Evolutionary conservation across 768 basidiomycete genomes (phyloP).

Genomic region (Mycena amicta): DNA sequence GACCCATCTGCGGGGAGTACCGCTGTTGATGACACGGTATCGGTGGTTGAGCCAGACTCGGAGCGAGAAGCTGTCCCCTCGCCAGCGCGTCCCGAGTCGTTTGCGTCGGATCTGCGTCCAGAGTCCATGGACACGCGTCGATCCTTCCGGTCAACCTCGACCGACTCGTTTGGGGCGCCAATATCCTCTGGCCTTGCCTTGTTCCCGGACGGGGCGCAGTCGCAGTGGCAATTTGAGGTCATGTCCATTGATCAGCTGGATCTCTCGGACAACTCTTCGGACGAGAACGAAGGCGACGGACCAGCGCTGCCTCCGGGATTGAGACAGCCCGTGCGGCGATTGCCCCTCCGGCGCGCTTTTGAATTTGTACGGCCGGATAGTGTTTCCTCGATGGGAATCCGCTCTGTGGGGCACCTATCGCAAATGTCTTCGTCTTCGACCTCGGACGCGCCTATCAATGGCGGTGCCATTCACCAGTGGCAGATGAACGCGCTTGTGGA

Average conservation of each 20-base stretch:
- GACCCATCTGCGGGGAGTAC: background rate
- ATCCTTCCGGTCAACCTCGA: constrained; percentile 49
- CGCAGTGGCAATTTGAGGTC: constrained; percentile 68
- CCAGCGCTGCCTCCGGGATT: constrained; percentile 54
- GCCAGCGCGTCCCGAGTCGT: constrained; percentile 27
- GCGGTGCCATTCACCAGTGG: constrained; percentile 71
- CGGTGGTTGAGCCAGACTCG: background rate
- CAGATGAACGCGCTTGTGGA: constrained; percentile 80
- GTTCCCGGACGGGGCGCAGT: constrained; percentile 39
- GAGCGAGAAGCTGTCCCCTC: background rate
- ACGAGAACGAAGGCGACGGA: constrained; percentile 34
- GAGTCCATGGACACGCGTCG: constrained; percentile 1
- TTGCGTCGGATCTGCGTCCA: constrained; percentile 1
- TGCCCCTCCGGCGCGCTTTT: constrained; percentile 79
- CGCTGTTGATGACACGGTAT: background rate
- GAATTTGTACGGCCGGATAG: constrained; percentile 78
- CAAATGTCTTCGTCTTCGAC: constrained; percentile 45
- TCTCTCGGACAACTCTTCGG: constrained; percentile 76
- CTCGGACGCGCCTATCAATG: constrained; percentile 40
- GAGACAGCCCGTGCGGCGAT: constrained; percentile 53
- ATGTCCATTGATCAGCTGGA: constrained; percentile 81
- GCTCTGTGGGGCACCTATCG: constrained; percentile 53
- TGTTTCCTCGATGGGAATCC: constrained; percentile 80
- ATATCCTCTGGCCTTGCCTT: constrained; percentile 39
- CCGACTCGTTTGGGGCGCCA: constrained; percentile 53